Percentiles rank a stretch among this genome's conserved stretches.
Conservation (phyloP, 2,329 filamentous ascomycete genomes). For the Proliferodiscus dingleyae region DNA sequence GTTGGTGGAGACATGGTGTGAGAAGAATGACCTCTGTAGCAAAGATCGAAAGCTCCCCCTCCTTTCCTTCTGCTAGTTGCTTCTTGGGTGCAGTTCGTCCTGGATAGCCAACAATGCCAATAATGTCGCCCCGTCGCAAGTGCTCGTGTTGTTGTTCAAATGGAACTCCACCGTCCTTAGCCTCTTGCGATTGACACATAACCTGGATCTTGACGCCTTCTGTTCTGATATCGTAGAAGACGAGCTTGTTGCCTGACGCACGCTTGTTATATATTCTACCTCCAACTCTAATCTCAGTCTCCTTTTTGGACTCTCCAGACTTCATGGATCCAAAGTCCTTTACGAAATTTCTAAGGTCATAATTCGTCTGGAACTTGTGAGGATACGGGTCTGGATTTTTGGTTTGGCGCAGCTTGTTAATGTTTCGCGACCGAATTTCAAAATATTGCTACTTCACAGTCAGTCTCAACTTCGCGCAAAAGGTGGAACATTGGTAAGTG, state of each 20-base stretch:
- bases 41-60: slow-evolving; percentile 92
- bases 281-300: slow-evolving; percentile 70
- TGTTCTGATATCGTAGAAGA: slow-evolving; percentile 83
- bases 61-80: slow-evolving; percentile 69
- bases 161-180: slow-evolving; percentile 55
- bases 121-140: slow-evolving; percentile 85
- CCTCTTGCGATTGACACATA: slow-evolving; percentile 83
- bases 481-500: background rate
- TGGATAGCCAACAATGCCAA: slow-evolving; percentile 80
- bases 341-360: slow-evolving; percentile 75
- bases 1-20: slow-evolving; percentile 84
- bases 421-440: slow-evolving; percentile 82
- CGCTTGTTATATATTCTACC: slow-evolving; percentile 89
- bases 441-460: slow-evolving; percentile 69
- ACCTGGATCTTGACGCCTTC: slow-evolving; percentile 80
- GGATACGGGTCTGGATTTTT: slow-evolving; percentile 82
- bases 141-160: slow-evolving; percentile 89
- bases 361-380: slow-evolving; percentile 86
- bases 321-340: slow-evolving; percentile 74
- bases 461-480: slow-evolving; percentile 4
- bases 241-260: slow-evolving; percentile 73
- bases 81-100: slow-evolving; percentile 86
- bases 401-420: slow-evolving; percentile 70
- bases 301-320: slow-evolving; percentile 78
- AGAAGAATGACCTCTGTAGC: slow-evolving; percentile 81